Conservation (phyloP, 2,329 filamentous ascomycete species). For the Pseudogymnoascus sp. region DNA sequence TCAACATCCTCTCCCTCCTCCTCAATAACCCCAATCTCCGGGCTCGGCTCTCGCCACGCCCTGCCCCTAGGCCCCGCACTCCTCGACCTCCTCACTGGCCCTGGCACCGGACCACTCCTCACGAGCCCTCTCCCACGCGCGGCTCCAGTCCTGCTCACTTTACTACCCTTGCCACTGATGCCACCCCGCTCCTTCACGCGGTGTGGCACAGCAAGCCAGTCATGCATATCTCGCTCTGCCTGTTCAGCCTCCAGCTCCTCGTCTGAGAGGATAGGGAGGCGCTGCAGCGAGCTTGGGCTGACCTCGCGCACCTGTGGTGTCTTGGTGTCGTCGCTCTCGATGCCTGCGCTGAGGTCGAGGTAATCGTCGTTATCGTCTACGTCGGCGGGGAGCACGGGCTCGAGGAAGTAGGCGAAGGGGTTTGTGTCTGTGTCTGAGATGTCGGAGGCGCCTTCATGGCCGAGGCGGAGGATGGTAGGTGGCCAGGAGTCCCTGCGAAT, state of each 20-base stretch:
- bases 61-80: constrained; percentile 21
- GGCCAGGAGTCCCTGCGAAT: constrained; percentile 28
- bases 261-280: background rate
- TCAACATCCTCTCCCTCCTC: constrained; percentile 19
- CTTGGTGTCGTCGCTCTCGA: constrained; percentile 21
- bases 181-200: background rate
- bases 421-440: constrained; percentile 24
- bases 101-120: constrained; percentile 12
- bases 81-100: constrained; percentile 18
- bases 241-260: background rate
- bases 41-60: constrained; percentile 26
- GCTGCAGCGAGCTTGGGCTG: constrained; percentile 21
- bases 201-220: background rate
- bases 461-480: constrained; percentile 25
- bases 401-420: constrained; percentile 28
- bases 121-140: constrained; percentile 22
- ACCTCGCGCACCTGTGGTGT: constrained; percentile 22
- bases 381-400: constrained; percentile 19
- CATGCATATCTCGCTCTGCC: background rate
- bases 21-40: constrained; percentile 24
- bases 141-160: background rate
- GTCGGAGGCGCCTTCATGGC: background rate
- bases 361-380: constrained; percentile 23
- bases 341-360: constrained; percentile 26
- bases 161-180: background rate